A percentile compares a stretch with the other conserved stretches of the same genome.
These are phyloP conservation scores for Acorus calamus DNA, from an alignment of 106 monocot genomes.

Conservation along the genomic window DNA sequence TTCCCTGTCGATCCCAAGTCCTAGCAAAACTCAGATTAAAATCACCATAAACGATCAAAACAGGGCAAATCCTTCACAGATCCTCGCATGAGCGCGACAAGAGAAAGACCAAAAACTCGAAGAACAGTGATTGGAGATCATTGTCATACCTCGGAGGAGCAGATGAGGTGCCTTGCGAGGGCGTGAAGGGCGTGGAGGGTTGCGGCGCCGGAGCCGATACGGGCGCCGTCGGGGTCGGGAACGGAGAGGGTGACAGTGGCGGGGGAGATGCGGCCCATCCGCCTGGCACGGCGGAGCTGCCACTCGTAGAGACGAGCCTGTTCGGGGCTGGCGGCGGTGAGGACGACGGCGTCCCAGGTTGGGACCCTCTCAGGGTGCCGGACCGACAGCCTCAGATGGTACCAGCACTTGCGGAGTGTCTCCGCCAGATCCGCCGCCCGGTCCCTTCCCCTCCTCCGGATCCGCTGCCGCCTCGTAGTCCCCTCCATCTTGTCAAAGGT, in stretches of 20 bases:
- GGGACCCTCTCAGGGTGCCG: constrained; percentile 58
- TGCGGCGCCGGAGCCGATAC: constrained; percentile 96
- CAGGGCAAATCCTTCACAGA: too few relatives aligned
- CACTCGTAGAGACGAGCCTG: constrained; percentile 86
- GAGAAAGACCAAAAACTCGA: neutral
- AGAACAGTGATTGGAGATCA: neutral
- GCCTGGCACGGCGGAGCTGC: constrained; percentile 79
- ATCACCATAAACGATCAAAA: too few relatives aligned
- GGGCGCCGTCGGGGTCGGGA: constrained; percentile 81
- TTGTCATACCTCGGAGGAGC: constrained; percentile 3
- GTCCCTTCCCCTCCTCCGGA: constrained; percentile 12
- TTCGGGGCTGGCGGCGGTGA: constrained; percentile 92
- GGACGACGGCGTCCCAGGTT: constrained; percentile 93
- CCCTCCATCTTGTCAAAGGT: neutral
- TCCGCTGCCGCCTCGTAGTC: neutral
- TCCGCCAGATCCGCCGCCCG: constrained; percentile 21
- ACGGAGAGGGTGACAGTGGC: constrained; percentile 79
- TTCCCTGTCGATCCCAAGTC: too few relatives aligned
- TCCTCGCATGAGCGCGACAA: too few relatives aligned
- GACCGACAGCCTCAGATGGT: constrained; percentile 78
- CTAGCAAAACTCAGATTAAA: too few relatives aligned
- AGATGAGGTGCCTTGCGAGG: constrained; percentile 45
- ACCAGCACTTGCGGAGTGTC: constrained; percentile 75
- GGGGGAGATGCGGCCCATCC: constrained; percentile 64
- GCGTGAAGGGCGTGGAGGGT: constrained; percentile 65